Conservation (phyloP, 2,329 filamentous ascomycete genomes). For the Amauroascus niger region DNA sequence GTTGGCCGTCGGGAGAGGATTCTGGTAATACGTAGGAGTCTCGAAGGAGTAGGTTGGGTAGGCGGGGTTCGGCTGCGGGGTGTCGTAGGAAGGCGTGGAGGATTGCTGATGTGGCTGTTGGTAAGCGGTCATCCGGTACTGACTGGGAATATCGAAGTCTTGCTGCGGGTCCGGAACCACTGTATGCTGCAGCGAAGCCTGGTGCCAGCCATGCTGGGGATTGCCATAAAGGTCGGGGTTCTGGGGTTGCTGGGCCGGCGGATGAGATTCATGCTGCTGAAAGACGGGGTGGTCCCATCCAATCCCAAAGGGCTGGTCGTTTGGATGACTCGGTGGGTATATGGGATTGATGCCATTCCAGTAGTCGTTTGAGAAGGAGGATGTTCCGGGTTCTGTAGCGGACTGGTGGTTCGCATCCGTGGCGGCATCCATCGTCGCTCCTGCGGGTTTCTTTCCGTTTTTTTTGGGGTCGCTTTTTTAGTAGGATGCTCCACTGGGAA, state of each 20-base stretch:
- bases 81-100: slow-evolving; percentile 9
- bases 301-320: slow-evolving; percentile 27
- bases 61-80: slow-evolving; percentile 12
- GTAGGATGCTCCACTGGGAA: too few relatives aligned
- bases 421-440: slow-evolving; percentile 12
- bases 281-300: slow-evolving; percentile 33
- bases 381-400: background rate
- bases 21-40: slow-evolving; percentile 26
- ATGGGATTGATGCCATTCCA: slow-evolving; percentile 31
- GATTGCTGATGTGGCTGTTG: slow-evolving; percentile 18
- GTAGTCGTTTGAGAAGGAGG: slow-evolving; percentile 27
- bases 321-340: slow-evolving; percentile 21
- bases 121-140: slow-evolving; percentile 9
- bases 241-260: slow-evolving; percentile 14
- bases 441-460: too few relatives aligned
- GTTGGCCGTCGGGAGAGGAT: slow-evolving; percentile 3
- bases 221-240: slow-evolving; percentile 14
- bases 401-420: slow-evolving; percentile 1
- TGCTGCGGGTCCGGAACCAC: slow-evolving; percentile 19
- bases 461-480: too few relatives aligned
- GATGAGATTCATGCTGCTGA: slow-evolving; percentile 13
- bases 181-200: slow-evolving; percentile 24
- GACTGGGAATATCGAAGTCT: slow-evolving; percentile 9
- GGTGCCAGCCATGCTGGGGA: slow-evolving; percentile 27
- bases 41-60: slow-evolving; percentile 29